Percentiles rank a stretch among this genome's conserved stretches.
Conservation (phyloP, 2,329 filamentous ascomycete genomes). For the Trichoderma asperellum region DNA sequence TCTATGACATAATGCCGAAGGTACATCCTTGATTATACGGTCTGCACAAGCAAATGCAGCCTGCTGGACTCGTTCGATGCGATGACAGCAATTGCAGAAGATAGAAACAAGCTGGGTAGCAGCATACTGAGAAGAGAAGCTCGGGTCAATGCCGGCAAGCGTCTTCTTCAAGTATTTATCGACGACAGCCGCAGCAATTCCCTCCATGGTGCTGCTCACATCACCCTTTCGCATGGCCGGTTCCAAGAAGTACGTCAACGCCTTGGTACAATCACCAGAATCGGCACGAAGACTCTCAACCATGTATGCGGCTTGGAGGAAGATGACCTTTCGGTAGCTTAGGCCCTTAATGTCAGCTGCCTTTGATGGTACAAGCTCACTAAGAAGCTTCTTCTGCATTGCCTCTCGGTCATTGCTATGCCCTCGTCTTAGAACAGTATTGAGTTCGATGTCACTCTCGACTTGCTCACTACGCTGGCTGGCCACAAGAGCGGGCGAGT, state of each 20-base stretch:
- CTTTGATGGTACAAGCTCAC: conserved; percentile 73
- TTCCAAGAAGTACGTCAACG: conserved; percentile 92
- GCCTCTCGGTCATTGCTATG: conserved; percentile 77
- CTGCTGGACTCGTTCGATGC: conserved; percentile 87
- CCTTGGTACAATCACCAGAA: conserved; percentile 86
- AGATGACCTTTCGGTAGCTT: conserved; percentile 89
- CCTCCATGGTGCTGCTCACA: conserved; percentile 67
- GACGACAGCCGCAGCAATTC: conserved; percentile 69
- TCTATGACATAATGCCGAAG: conserved; percentile 87
- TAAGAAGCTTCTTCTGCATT: conserved; percentile 79
- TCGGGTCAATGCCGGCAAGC: conserved; percentile 68
- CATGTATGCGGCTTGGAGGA: conserved; percentile 86
- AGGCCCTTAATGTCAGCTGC: conserved; percentile 78
- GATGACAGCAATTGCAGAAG: conserved; percentile 89
- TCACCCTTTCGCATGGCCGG: conserved; percentile 73
- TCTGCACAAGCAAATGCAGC: conserved; percentile 83
- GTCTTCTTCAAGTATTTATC: conserved; percentile 79
- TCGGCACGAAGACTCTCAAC: conserved; percentile 87
- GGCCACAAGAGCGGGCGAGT: conserved; percentile 84
- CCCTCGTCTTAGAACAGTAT: conserved; percentile 86
- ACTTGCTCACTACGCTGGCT: conserved; percentile 87
- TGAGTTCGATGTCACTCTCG: conserved; percentile 95
- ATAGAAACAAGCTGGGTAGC: conserved; percentile 84
- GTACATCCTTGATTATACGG: conserved; percentile 80
- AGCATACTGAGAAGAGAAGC: conserved; percentile 90